Conservation (phyloP, 495 filamentous ascomycete genomes). For the Articulospora tetracladia region DNA sequence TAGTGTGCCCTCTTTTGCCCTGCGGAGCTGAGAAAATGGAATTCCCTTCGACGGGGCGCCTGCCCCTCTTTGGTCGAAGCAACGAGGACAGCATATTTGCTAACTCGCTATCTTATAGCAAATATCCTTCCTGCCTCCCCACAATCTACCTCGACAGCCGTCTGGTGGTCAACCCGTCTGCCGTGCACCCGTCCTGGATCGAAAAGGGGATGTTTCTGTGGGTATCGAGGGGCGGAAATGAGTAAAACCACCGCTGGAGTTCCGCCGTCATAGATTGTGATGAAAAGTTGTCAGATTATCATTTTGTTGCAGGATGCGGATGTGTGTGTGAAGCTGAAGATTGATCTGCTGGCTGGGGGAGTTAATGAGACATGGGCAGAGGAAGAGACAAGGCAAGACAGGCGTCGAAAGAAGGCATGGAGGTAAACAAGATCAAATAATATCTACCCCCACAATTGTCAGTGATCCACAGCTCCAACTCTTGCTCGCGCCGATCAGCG, state of each 20-base stretch:
- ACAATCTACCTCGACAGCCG: neutral
- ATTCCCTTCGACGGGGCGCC: slow-evolving; percentile 33
- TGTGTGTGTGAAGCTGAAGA: neutral
- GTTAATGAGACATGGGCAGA: slow-evolving; percentile 5
- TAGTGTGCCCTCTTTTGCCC: slow-evolving; percentile 35
- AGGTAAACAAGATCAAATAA: neutral
- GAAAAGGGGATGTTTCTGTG: neutral
- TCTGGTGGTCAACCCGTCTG: too few relatives aligned
- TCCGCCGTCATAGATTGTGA: neutral
- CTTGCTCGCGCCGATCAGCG: neutral
- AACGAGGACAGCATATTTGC: slow-evolving; percentile 28
- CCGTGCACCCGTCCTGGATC: too few relatives aligned
- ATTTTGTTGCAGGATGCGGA: neutral
- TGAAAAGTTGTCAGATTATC: neutral
- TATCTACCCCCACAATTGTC: neutral
- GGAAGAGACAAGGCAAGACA: neutral
- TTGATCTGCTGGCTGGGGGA: neutral
- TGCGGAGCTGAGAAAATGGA: slow-evolving; percentile 45
- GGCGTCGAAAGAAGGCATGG: neutral
- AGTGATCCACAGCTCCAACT: neutral
- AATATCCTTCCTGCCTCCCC: slow-evolving; percentile 1
- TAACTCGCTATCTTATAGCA: neutral
- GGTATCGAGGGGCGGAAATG: neutral
- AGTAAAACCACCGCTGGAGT: neutral
- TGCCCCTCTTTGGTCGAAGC: slow-evolving; percentile 24